Evolutionary conservation across 2,329 filamentous ascomycete species (phyloP).

Genomic region (Penicillium rolfsii): DNA sequence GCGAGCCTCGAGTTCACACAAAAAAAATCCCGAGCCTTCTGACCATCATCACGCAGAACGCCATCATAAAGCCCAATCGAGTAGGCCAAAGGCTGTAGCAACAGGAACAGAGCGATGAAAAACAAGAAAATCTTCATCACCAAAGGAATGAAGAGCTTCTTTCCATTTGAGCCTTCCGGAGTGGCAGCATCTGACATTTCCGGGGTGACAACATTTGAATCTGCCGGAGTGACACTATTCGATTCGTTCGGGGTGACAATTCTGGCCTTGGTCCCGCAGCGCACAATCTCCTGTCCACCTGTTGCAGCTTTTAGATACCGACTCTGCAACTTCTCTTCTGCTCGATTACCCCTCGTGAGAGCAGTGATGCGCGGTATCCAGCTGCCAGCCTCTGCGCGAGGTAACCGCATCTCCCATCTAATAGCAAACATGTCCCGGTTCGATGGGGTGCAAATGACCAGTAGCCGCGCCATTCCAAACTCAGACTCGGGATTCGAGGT

Average conservation of each 20-base stretch:
- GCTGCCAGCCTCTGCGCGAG: constrained; percentile 10
- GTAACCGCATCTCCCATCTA: constrained; percentile 30
- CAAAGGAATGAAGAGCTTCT: neutral
- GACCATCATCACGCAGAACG: neutral
- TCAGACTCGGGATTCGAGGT: constrained; percentile 3
- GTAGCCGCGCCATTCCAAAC: constrained; percentile 27
- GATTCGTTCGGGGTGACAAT: neutral
- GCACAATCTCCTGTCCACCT: neutral
- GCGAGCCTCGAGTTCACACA: neutral
- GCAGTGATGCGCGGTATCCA: constrained; percentile 37
- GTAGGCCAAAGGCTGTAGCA: neutral
- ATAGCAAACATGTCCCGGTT: constrained; percentile 32
- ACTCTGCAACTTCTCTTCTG: constrained; percentile 10
- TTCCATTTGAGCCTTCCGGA: neutral
- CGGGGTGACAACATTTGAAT: neutral
- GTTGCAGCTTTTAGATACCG: constrained; percentile 2
- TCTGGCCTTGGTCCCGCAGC: neutral
- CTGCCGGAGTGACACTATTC: neutral
- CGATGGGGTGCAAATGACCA: constrained; percentile 31
- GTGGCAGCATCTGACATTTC: neutral
- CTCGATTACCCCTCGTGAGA: neutral
- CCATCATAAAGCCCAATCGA: neutral
- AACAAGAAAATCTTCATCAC: neutral
- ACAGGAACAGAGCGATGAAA: neutral
- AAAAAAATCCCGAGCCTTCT: neutral